These are phyloP conservation scores for Actinomortierella ambigua DNA, from an alignment of 371 early-diverging fungal species.

Conservation along the genomic window DNA sequence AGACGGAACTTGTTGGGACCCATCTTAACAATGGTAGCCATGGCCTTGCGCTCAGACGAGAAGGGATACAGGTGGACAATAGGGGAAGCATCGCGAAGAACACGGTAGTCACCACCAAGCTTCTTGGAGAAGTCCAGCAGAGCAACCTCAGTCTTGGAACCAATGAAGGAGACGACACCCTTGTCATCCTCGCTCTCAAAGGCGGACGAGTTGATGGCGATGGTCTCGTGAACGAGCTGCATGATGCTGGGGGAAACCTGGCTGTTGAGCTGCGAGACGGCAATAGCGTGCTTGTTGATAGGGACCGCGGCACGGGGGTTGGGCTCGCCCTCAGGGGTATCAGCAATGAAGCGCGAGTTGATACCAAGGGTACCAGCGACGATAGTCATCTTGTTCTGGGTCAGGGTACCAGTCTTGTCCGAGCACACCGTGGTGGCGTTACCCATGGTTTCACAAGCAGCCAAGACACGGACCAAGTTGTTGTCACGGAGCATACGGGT, in stretches of 20 bases:
- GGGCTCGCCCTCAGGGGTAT: conserved; percentile 25
- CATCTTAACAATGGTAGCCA: conserved; percentile 79
- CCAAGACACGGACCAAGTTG: conserved; percentile 85
- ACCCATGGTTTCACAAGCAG: conserved; percentile 95
- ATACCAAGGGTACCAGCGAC: conserved; percentile 71
- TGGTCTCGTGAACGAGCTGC: conserved; percentile 63
- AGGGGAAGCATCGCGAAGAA: conserved; percentile 52
- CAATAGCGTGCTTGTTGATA: conserved; percentile 48
- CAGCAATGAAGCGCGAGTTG: conserved; percentile 43
- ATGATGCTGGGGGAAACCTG: conserved; percentile 51
- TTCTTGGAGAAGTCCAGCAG: conserved; percentile 66
- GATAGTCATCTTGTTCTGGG: conserved; percentile 89
- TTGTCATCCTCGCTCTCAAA: conserved; percentile 67
- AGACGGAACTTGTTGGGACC: conserved; percentile 56
- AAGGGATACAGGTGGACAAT: conserved; percentile 77
- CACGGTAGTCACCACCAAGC: conserved; percentile 54
- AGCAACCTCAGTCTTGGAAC: conserved; percentile 88
- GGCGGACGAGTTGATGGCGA: conserved; percentile 85
- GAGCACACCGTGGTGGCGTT: conserved; percentile 91
- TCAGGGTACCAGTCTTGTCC: conserved; percentile 92
- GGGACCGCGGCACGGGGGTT: conserved; percentile 26
- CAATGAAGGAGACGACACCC: conserved; percentile 60
- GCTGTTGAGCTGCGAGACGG: conserved; percentile 50
- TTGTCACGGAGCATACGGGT: conserved; percentile 90
- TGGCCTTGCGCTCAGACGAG: conserved; percentile 84